Conservation (phyloP, 1,284 basidiomycete species). For the Cutaneotrichosporon cutaneum region DNA sequence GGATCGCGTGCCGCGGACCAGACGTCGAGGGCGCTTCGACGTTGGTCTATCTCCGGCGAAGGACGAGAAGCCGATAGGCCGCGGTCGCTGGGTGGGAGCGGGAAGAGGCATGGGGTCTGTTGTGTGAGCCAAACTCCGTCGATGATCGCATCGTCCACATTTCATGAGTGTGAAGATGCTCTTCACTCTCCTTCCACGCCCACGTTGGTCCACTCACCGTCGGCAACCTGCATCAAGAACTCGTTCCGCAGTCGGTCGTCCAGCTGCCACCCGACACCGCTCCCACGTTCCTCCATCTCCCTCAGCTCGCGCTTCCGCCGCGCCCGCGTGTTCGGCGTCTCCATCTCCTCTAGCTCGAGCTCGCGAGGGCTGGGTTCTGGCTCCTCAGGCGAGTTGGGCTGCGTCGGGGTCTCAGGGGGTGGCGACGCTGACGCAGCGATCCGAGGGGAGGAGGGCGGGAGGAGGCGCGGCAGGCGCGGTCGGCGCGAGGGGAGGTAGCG, state of each 20-base stretch:
- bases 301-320: background rate
- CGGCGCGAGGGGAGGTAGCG: slow-evolving; percentile 2
- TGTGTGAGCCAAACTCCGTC: slow-evolving; percentile 2
- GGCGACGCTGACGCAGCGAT: slow-evolving; percentile 1
- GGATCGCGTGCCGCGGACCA: background rate
- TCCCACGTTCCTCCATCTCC: slow-evolving; percentile 10
- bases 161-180: background rate
- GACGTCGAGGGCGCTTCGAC: slow-evolving; percentile 11
- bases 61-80: slow-evolving; percentile 9
- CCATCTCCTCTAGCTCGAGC: background rate
- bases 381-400: slow-evolving; percentile 5
- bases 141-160: too few relatives aligned
- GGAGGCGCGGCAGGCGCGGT: background rate
- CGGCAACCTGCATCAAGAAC: background rate
- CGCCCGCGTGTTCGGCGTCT: slow-evolving; percentile 6
- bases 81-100: slow-evolving; percentile 19
- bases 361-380: background rate
- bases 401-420: slow-evolving; percentile 1
- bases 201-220: slow-evolving; percentile 1
- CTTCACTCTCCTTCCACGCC: background rate
- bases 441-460: background rate
- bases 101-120: slow-evolving; percentile 14
- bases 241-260: slow-evolving; percentile 15
- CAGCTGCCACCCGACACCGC: slow-evolving; percentile 18
- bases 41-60: background rate